Percentiles rank a stretch among this genome's conserved stretches.
phyloP scores from a whole-genome alignment of 2,329 filamentous ascomycete species.

The Aspergillus sp. region DNA sequence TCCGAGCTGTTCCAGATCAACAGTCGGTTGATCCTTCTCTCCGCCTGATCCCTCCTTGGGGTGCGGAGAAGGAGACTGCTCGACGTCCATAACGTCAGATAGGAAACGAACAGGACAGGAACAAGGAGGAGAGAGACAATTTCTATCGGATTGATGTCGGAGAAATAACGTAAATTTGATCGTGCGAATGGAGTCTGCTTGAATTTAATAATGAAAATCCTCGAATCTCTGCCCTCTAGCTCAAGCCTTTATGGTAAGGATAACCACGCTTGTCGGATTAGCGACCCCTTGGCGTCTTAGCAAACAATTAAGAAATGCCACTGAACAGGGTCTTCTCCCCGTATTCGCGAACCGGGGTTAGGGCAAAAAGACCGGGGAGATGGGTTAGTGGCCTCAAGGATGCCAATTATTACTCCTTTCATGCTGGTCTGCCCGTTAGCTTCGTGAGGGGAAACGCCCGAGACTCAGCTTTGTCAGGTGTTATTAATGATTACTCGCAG shows the following conservation, averaged over 20 bases:
- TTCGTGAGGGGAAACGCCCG: neutral
- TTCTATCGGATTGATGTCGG: neutral
- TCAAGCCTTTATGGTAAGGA: neutral
- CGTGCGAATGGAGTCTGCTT: neutral
- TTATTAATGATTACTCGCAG: neutral
- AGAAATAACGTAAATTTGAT: neutral
- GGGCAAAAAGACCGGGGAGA: neutral
- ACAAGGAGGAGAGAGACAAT: too few relatives aligned
- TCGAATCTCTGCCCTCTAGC: neutral
- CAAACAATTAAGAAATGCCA: neutral
- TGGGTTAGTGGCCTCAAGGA: neutral
- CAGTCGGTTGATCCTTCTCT: neutral
- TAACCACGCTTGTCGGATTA: neutral
- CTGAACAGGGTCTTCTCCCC: neutral
- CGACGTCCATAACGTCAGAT: neutral
- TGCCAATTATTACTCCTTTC: neutral
- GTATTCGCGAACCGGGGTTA: neutral
- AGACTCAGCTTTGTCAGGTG: neutral
- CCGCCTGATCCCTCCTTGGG: neutral
- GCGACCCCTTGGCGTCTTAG: neutral
- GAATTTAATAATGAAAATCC: neutral
- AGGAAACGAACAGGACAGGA: too few relatives aligned
- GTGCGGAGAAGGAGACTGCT: neutral
- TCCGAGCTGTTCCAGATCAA: constrained; percentile 12
- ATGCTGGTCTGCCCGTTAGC: neutral